phyloP scores from a whole-genome alignment of 352 stramenopile species.

The Phytophthora palmivora region DNA sequence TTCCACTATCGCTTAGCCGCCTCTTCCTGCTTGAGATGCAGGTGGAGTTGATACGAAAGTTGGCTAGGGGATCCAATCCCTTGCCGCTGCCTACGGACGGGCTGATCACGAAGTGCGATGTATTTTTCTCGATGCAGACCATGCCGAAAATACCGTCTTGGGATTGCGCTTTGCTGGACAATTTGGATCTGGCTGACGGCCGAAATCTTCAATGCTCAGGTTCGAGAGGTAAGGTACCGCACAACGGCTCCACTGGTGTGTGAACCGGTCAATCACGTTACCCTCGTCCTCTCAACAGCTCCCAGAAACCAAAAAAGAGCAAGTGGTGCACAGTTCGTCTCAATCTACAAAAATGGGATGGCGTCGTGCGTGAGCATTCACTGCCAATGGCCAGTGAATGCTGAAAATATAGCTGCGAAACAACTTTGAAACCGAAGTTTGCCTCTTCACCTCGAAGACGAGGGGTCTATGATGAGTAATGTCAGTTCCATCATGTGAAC shows the following conservation, averaged over 20 bases:
- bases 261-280: slow-evolving; percentile 27
- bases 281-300: slow-evolving; percentile 34
- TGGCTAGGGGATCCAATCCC: slow-evolving; percentile 10
- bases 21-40: slow-evolving; percentile 34
- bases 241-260: slow-evolving; percentile 33
- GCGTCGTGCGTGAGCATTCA: slow-evolving; percentile 10
- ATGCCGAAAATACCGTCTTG: slow-evolving; percentile 46
- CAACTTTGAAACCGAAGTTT: slow-evolving; percentile 33
- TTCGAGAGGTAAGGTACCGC: slow-evolving; percentile 9
- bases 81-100: slow-evolving; percentile 23
- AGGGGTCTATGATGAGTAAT: too few species aligned
- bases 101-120: slow-evolving; percentile 38
- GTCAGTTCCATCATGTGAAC: not conserved
- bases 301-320: slow-evolving; percentile 41
- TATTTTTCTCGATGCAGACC: slow-evolving; percentile 35
- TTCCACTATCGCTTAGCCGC: slow-evolving; percentile 18
- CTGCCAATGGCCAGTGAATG: slow-evolving; percentile 18
- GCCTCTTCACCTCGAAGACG: slow-evolving; percentile 21
- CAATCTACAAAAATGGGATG: slow-evolving; percentile 39
- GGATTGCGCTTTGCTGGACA: slow-evolving; percentile 40
- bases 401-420: slow-evolving; percentile 35
- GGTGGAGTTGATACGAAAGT: slow-evolving; percentile 14
- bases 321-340: slow-evolving; percentile 28
- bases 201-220: slow-evolving; percentile 17
- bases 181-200: slow-evolving; percentile 38